Evolutionary conservation across 208 protist genomes (phyloP).

Genomic region (Leishmania lainsoni): DNA sequence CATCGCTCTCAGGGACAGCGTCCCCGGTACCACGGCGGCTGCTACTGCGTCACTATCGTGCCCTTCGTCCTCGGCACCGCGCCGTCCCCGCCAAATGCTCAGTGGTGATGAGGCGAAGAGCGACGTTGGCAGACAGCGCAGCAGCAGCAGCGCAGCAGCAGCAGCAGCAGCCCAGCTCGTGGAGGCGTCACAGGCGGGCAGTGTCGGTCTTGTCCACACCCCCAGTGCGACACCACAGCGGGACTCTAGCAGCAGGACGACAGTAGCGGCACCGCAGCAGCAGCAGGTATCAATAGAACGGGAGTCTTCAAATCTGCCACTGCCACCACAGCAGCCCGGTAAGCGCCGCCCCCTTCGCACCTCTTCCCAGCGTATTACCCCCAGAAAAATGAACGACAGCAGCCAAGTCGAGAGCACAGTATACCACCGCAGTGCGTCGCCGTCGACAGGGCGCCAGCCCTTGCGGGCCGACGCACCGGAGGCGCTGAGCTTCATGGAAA

Average conservation of each 20-base stretch:
- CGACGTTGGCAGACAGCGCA: background rate
- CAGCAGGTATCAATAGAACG: no score
- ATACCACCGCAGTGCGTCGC: conserved; percentile 21
- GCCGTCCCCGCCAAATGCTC: background rate
- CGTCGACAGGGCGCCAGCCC: background rate
- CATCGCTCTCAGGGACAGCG: background rate
- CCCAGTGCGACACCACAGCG: conserved; percentile 21
- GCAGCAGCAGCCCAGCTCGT: background rate
- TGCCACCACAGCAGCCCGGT: background rate
- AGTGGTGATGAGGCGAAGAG: background rate
- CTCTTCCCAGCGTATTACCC: conserved; percentile 21
- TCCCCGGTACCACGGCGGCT: background rate
- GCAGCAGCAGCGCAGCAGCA: background rate
- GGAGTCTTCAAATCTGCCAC: background rate
- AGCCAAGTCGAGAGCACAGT: conserved; percentile 37
- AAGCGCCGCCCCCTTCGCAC: conserved; percentile 40
- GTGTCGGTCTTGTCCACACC: conserved; percentile 25
- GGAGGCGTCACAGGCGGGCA: conserved; percentile 10
- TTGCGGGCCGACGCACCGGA: conserved; percentile 36
- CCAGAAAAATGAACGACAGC: conserved; percentile 29
- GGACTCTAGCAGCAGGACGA: background rate
- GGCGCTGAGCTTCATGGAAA: conserved; percentile 34
- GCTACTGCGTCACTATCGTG: background rate
- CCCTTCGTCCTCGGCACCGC: background rate
- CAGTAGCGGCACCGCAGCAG: background rate